Percentiles rank a stretch among this genome's conserved stretches.
These are phyloP conservation scores for Ministeria vibrans DNA, from an alignment of 78 protist species.

Conservation along the genomic window DNA sequence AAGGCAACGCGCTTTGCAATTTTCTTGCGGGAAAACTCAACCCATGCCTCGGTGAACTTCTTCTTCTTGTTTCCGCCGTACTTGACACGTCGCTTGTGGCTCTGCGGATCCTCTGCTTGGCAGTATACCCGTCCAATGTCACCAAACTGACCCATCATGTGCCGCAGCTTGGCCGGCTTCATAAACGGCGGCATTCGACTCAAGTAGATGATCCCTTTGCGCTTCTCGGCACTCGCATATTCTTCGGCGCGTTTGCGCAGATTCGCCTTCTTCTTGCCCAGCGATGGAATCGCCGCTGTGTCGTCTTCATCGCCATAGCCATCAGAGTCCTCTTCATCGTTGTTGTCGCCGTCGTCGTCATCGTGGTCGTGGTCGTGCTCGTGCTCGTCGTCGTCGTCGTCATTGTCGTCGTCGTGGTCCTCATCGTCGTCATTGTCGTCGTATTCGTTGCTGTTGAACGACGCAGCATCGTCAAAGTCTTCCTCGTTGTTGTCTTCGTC, in stretches of 20 bases:
- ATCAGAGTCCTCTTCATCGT: neutral
- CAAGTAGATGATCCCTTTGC: slow-evolving; percentile 68
- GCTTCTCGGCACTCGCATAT: neutral
- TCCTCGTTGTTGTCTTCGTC: neutral
- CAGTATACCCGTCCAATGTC: slow-evolving; percentile 59
- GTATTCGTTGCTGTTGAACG: neutral
- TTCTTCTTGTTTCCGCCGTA: slow-evolving; percentile 47
- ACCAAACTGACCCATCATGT: slow-evolving; percentile 46
- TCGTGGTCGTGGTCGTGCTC: neutral
- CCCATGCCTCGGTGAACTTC: slow-evolving; percentile 74
- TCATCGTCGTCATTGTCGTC: neutral
- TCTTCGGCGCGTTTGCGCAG: neutral
- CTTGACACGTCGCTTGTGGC: slow-evolving; percentile 18
- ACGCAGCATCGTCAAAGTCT: neutral
- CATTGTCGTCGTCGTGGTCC: neutral
- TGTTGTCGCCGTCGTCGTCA: neutral
- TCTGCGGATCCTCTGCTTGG: slow-evolving; percentile 12
- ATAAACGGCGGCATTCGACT: slow-evolving; percentile 68
- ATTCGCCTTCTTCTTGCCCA: neutral
- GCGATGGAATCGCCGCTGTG: neutral
- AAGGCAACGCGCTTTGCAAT: slow-evolving; percentile 55
- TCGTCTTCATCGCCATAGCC: neutral
- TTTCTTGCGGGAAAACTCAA: slow-evolving; percentile 68
- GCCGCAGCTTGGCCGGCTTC: slow-evolving; percentile 57
- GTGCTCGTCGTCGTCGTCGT: neutral